These are phyloP conservation scores for Dichotomocladium elegans DNA, from an alignment of 371 early-diverging fungal genomes.

Conservation along the genomic window DNA sequence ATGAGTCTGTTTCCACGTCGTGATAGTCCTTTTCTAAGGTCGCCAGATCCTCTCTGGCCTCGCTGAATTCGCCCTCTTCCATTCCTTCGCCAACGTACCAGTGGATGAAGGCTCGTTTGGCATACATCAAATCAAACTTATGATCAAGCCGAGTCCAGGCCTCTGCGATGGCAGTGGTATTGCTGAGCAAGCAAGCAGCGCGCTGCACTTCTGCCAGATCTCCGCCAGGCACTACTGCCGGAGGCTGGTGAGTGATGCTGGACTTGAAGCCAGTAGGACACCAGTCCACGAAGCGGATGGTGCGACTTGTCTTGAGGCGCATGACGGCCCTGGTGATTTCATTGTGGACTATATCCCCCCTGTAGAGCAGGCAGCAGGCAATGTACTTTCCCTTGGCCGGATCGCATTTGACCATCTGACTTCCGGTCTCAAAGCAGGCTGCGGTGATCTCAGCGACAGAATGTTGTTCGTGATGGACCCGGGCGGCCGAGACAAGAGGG, in stretches of 20 bases:
- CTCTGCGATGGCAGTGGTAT: slow-evolving; percentile 96
- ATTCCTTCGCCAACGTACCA: slow-evolving; percentile 99
- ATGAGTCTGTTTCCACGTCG: slow-evolving; percentile 92
- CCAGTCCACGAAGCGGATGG: slow-evolving; percentile 96
- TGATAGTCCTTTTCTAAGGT: slow-evolving; percentile 99
- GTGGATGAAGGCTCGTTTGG: slow-evolving; percentile 98
- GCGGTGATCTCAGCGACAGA: slow-evolving; percentile 88
- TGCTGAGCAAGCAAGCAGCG: slow-evolving; percentile 93
- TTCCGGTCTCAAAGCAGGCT: slow-evolving; percentile 92
- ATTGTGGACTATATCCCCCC: slow-evolving; percentile 86
- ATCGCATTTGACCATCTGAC: slow-evolving; percentile 97
- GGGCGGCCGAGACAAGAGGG: slow-evolving; percentile 88
- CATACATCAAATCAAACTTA: slow-evolving; percentile 97
- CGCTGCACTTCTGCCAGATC: slow-evolving; percentile 90
- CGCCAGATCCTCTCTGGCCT: slow-evolving; percentile 94
- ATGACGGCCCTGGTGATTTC: slow-evolving; percentile 90
- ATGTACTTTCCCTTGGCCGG: slow-evolving; percentile 95
- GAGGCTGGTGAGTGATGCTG: slow-evolving; percentile 91
- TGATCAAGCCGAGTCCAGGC: slow-evolving; percentile 95
- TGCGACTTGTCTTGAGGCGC: slow-evolving; percentile 86
- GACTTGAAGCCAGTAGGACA: no score
- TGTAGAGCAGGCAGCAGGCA: slow-evolving; percentile 92
- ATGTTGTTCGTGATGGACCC: slow-evolving; percentile 90
- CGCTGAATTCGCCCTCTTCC: slow-evolving; percentile 91
- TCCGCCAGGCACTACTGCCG: slow-evolving; percentile 86